phyloP scores from a whole-genome alignment of 2,329 filamentous ascomycete species.

The Penicillium sp. region DNA sequence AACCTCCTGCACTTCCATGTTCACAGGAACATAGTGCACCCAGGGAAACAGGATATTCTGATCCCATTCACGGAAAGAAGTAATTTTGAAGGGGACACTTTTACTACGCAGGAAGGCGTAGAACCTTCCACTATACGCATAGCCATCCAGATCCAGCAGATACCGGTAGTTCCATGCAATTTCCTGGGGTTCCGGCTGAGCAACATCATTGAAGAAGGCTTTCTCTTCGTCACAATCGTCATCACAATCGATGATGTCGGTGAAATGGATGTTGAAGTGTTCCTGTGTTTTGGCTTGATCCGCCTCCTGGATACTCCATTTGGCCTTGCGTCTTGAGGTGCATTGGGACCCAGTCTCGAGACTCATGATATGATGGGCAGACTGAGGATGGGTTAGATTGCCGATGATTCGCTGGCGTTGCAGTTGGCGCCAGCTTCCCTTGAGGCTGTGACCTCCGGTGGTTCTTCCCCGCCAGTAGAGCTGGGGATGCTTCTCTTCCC shows the following conservation, averaged over 20 bases:
- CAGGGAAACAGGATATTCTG: conserved; percentile 52
- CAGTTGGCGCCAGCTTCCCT: not conserved
- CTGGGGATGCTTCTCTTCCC: conserved; percentile 44
- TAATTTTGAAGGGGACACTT: conserved; percentile 48
- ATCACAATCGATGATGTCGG: conserved; percentile 74
- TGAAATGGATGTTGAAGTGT: conserved; percentile 72
- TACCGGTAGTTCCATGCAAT: conserved; percentile 64
- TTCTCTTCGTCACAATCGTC: conserved; percentile 74
- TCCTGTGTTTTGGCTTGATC: conserved; percentile 49
- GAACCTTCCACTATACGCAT: conserved; percentile 51
- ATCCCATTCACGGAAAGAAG: conserved; percentile 53
- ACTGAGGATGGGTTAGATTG: not conserved
- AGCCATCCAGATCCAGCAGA: conserved; percentile 51
- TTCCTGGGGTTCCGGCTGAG: conserved; percentile 60
- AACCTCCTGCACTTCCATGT: conserved; percentile 46
- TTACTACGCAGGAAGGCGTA: conserved; percentile 47
- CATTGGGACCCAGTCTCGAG: not conserved
- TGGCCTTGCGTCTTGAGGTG: not conserved
- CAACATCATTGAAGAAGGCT: conserved; percentile 59
- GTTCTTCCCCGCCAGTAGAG: not conserved
- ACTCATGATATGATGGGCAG: not conserved
- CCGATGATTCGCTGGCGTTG: not conserved
- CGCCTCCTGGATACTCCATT: not conserved
- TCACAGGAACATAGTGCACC: conserved; percentile 53
- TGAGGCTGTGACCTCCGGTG: not conserved